Evolutionary conservation across 495 filamentous ascomycete species (phyloP).

Genomic region (Trichoderma virens): DNA sequence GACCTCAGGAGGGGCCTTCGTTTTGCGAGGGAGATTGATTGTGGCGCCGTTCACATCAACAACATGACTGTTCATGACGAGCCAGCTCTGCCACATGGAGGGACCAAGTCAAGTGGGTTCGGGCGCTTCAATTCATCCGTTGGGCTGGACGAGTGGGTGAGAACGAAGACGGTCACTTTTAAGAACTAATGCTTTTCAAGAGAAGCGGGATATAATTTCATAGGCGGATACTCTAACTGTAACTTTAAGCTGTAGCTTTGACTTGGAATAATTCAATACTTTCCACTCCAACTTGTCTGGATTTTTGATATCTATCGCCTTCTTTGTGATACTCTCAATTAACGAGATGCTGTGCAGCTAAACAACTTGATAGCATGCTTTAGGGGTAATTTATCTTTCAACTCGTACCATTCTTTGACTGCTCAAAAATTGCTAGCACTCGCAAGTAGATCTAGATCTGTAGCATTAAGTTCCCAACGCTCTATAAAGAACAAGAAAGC

Average conservation of each 20-base stretch:
- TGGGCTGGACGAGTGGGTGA: slow-evolving; percentile 67
- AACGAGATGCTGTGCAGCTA: too few species aligned
- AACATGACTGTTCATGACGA: slow-evolving; percentile 81
- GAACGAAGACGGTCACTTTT: slow-evolving; percentile 79
- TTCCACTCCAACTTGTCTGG: too few species aligned
- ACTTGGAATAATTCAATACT: too few species aligned
- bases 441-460: neutral
- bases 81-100: slow-evolving; percentile 69
- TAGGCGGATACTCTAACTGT: neutral
- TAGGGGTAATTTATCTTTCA: too few species aligned
- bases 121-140: slow-evolving; percentile 50
- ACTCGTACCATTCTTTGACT: neutral
- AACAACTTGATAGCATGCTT: too few species aligned
- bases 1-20: slow-evolving; percentile 67
- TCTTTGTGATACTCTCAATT: too few species aligned
- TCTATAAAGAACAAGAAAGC: neutral
- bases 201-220: neutral
- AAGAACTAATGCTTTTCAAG: slow-evolving; percentile 25
- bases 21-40: slow-evolving; percentile 66
- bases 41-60: slow-evolving; percentile 87
- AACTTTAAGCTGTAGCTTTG: too few species aligned
- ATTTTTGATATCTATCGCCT: too few species aligned
- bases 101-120: slow-evolving; percentile 77
- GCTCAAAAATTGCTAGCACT: neutral
- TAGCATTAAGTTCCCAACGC: neutral